Evolutionary conservation across 2,329 filamentous ascomycete genomes (phyloP), one percentile per base, ranked within the genome.

Genomic region (Colletotrichum neosansevieriae): DNA sequence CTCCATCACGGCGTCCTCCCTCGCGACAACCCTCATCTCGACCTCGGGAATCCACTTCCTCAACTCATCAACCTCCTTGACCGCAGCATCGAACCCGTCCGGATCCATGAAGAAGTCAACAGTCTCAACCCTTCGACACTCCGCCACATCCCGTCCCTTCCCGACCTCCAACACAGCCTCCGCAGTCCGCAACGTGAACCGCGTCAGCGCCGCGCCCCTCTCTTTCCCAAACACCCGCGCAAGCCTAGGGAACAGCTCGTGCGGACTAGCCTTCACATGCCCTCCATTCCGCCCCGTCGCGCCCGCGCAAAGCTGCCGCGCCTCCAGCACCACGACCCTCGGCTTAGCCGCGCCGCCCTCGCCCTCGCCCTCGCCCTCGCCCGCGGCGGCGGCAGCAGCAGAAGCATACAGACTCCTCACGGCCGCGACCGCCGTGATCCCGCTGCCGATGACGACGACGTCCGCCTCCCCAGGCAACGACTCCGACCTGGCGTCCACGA

Each of bases 251-350:
- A 83, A 85, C 49, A 80, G 74, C 59, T 81, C 79, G 66, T 85
- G 80, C 3, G 83, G 81, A 3, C 76, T 75, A 29, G 77, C 74
- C 73, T 86, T 85, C 69, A 86, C 81, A 73, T 85, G 84, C 0
- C 84, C 85, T 19, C 84, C 85, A 69, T 87, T 87, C 56, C 86
- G 79, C 1, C 83, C 85, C 9, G 86, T 88, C 3, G 85, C 86
- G 15, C 86, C 85, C 10, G 81, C 82, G 70, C 83, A 85, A 7
- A 84, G 72, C 47, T 80, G 74, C 2, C 86, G 77, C 2, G 85
- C 84, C 70, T 88, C 86, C n/a, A 87, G 74, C 9, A 87, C 80
- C 2, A 84, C 78, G 4, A 87, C 75, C 17, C 70, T 67, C 24
- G 63, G 71, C 19, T 29, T 32, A 15, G 15, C 12, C 13, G 5